Evolutionary conservation across 805 yeast species (phyloP).

Genomic region (Kuraishia ogatae): DNA sequence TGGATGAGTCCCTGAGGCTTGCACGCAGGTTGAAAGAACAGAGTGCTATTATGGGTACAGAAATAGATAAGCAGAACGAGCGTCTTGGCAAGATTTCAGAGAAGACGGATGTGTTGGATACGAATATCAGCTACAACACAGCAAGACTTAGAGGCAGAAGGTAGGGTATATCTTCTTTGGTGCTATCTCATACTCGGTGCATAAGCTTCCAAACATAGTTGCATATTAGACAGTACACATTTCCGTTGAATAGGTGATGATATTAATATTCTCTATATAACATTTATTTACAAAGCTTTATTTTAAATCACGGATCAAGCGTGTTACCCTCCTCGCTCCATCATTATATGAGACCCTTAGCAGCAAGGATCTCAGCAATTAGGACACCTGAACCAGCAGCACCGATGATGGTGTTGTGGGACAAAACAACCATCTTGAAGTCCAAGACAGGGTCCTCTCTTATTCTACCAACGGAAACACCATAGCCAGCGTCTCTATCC

Average conservation of each 20-base stretch:
- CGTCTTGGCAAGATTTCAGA: slow-evolving; percentile 73
- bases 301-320: too few relatives aligned
- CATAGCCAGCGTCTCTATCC: slow-evolving; percentile 88
- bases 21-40: slow-evolving; percentile 64
- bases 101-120: slow-evolving; percentile 77
- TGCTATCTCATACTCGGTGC: too few relatives aligned
- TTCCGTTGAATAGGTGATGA: too few relatives aligned
- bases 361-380: slow-evolving; percentile 83
- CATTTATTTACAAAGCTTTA: neutral
- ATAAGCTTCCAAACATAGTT: too few relatives aligned
- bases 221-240: neutral
- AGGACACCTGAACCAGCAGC: slow-evolving; percentile 98
- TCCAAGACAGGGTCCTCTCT: slow-evolving; percentile 92
- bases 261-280: neutral
- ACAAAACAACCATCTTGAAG: slow-evolving; percentile 92
- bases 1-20: slow-evolving; percentile 66
- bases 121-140: slow-evolving; percentile 36
- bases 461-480: slow-evolving; percentile 90
- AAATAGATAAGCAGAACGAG: slow-evolving; percentile 68
- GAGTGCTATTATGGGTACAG: slow-evolving; percentile 67
- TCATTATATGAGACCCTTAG: slow-evolving; percentile 59
- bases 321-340: too few relatives aligned
- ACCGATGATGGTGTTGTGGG: slow-evolving; percentile 96
- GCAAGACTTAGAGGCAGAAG: neutral
- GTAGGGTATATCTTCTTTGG: neutral